phyloP scores from a whole-genome alignment of 768 basidiomycete genomes.

The Leccinum fibrillosum region DNA sequence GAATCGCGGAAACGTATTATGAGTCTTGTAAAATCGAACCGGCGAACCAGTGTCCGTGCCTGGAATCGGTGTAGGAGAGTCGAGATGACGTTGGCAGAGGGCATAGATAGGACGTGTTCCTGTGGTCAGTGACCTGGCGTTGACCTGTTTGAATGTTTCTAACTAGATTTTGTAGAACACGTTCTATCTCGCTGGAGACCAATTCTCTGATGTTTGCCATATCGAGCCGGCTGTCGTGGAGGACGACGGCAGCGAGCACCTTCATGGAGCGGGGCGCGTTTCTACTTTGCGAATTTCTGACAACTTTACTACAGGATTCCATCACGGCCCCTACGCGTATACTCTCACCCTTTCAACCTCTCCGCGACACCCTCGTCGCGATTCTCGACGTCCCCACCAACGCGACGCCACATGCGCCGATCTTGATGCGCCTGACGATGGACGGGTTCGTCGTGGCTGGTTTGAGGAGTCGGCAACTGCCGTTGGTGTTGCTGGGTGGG shows the following conservation, averaged over 20 bases:
- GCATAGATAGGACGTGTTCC: constrained; percentile 42
- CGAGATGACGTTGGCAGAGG: constrained; percentile 1
- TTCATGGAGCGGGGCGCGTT: too few species aligned
- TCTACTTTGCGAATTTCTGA: too few species aligned
- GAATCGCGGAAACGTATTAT: background rate
- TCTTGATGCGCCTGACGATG: too few species aligned
- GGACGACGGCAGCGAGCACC: too few species aligned
- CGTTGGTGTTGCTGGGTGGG: constrained; percentile 20
- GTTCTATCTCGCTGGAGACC: constrained; percentile 57
- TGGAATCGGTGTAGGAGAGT: background rate
- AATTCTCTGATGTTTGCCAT: constrained; percentile 31
- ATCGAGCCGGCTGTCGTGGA: constrained; percentile 26
- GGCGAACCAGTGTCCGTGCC: background rate
- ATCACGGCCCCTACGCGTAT: too few species aligned
- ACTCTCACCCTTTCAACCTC: too few species aligned
- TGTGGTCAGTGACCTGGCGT: constrained; percentile 33
- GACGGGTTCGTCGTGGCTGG: too few species aligned
- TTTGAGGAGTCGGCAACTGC: constrained; percentile 13
- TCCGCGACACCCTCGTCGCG: constrained; percentile 58
- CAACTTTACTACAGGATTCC: too few species aligned
- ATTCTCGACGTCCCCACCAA: constrained; percentile 59
- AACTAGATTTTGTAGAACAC: constrained; percentile 41
- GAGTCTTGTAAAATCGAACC: background rate
- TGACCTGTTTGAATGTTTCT: background rate
- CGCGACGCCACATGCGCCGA: too few species aligned